A percentile compares a stretch with the other conserved stretches of the same genome.
Conservation (phyloP, 192 early-diverging fungal species). For the Linnemannia hyalina region DNA sequence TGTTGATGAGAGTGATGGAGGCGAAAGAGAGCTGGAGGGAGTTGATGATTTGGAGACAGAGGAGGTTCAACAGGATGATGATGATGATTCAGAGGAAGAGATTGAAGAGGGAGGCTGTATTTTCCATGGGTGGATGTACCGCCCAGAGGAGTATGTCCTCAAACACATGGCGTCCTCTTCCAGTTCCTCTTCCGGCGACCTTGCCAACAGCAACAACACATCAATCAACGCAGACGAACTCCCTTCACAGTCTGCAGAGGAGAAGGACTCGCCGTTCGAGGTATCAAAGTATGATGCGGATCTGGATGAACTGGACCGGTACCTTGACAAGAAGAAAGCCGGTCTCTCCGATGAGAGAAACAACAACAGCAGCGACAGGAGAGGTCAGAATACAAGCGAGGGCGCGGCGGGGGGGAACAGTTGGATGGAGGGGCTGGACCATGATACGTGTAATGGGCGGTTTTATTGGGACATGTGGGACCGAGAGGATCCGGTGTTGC, state of each 20-base stretch:
- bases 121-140: conserved; percentile 42
- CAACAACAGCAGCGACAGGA: neutral
- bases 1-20: neutral
- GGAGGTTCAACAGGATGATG: neutral
- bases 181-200: neutral
- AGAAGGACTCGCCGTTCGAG: conserved; percentile 15
- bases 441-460: conserved; percentile 37
- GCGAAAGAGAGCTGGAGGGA: neutral
- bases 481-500: conserved; percentile 16
- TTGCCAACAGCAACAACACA: neutral
- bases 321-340: conserved; percentile 2
- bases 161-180: neutral
- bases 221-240: neutral
- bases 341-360: neutral
- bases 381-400: neutral
- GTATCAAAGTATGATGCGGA: conserved; percentile 38
- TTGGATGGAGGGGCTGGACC: conserved; percentile 24
- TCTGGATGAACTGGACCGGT: conserved; percentile 40
- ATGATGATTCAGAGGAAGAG: neutral
- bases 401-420: neutral
- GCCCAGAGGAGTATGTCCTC: conserved; percentile 20
- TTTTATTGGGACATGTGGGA: conserved; percentile 40
- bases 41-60: neutral
- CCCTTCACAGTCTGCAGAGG: neutral
- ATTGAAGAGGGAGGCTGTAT: conserved; percentile 1